Evolutionary conservation across 495 filamentous ascomycete genomes (phyloP).

Genomic region (Xylona heveae): DNA sequence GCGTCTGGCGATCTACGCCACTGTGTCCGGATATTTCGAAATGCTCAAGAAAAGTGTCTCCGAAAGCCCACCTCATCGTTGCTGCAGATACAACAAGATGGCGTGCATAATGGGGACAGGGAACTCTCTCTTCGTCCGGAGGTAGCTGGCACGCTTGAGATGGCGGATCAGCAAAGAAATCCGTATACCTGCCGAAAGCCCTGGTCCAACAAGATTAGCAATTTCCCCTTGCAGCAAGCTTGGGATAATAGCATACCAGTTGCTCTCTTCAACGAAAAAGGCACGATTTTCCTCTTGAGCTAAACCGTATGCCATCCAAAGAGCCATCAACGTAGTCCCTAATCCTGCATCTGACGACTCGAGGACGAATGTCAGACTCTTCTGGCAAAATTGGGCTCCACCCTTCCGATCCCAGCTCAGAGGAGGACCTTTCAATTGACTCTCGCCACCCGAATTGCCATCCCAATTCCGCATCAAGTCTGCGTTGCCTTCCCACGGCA

Average conservation of each 20-base stretch:
- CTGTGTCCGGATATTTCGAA: slow-evolving; percentile 25
- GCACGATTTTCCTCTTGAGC: slow-evolving; percentile 42
- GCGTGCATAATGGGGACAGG: slow-evolving; percentile 44
- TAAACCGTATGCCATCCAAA: slow-evolving; percentile 60
- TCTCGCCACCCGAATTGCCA: not conserved
- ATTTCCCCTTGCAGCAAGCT: not conserved
- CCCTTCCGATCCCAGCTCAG: not conserved
- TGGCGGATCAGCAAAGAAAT: slow-evolving; percentile 42
- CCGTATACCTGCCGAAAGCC: slow-evolving; percentile 46
- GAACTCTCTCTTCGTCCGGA: slow-evolving; percentile 38
- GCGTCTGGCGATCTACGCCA: slow-evolving; percentile 24
- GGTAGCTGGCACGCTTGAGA: slow-evolving; percentile 34
- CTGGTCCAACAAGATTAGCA: slow-evolving; percentile 12
- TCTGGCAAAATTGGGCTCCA: slow-evolving; percentile 25
- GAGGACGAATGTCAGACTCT: slow-evolving; percentile 46
- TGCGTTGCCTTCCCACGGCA: slow-evolving; percentile 17
- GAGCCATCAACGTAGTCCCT: slow-evolving; percentile 42
- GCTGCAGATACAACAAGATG: slow-evolving; percentile 50
- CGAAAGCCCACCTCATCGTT: slow-evolving; percentile 33
- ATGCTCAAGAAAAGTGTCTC: slow-evolving; percentile 26
- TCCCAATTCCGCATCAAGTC: slow-evolving; percentile 4
- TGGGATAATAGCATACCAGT: slow-evolving; percentile 26
- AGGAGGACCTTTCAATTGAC: not conserved
- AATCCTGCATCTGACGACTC: slow-evolving; percentile 45
- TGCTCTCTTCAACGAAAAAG: slow-evolving; percentile 57